Base-by-base conservation (phyloP, 768 basidiomycete genomes). In the Lactarius sp. region DNA sequence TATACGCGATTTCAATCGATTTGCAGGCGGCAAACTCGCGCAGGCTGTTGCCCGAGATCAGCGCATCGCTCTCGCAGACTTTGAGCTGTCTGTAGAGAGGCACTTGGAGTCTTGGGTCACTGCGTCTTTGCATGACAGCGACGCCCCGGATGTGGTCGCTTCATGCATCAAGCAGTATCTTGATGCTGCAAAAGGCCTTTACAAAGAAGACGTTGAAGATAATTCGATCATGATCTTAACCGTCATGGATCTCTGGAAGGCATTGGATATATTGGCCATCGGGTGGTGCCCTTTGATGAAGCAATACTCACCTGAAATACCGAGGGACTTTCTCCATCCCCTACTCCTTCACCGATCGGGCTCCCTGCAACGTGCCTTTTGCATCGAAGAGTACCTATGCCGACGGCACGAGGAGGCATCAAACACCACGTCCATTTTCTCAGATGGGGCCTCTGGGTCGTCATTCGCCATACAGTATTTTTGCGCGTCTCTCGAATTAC, bases 271-370 rank as follows among this genome's bases (percentile, higher is more conserved):
- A 37, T 42, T 78, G 18, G 74, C 70, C 1, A 69, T 77, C 22
- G 41, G 27, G n/a, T 69, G 73, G 20, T 69, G 71, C 41, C 78
- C 81, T 2, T 71, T 82, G 9, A 69, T 84, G 2, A 50, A 46
- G 0, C 69, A 76, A 2, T 83, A 81, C 60, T 77, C 80, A 9
- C 81, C 82, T 0, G 81, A 80, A 62, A 69, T 83, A 0, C 74
- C 78, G 1, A 42, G 60, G 2, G 52, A 57, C 4, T 66, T 81
- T 18, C 67, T 82, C 14, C 72, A 80, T 36, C 65, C 74, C 0
- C 73, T 84, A 20, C 69, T 84, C 8, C 72, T 84, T 5, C 73
- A 69, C 20, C 73, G 72, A 61, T 56, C 69, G 5, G 31, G 34
- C 22, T 33, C 44, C 18, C 18, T 53, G 12, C 7, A 37, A 22